phyloP scores from a whole-genome alignment of 2,329 filamentous ascomycete species.

The Metarhizium humberi region DNA sequence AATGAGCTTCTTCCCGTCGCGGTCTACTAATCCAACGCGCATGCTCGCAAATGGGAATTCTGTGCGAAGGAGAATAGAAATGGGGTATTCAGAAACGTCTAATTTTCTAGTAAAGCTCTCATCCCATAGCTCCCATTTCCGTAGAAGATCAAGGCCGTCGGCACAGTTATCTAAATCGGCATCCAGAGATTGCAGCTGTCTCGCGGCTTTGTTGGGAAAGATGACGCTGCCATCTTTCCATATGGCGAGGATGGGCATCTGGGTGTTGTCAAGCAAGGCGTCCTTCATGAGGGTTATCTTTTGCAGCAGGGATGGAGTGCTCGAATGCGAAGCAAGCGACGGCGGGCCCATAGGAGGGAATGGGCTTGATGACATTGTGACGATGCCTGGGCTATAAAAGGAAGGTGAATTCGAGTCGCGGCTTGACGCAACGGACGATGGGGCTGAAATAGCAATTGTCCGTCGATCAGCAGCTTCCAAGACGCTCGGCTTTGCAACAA shows the following conservation, averaged over 20 bases:
- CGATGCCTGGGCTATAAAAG: conserved; percentile 40
- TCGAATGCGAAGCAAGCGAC: conserved; percentile 40
- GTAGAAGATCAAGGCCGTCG: conserved; percentile 47
- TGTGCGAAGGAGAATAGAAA: conserved; percentile 53
- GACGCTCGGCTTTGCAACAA: conserved; percentile 27
- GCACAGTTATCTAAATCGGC: conserved; percentile 28
- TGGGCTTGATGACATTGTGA: conserved; percentile 44
- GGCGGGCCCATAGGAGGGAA: conserved; percentile 63
- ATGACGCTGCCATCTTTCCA: conserved; percentile 71
- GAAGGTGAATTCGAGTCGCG: conserved; percentile 37
- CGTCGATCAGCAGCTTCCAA: conserved; percentile 38
- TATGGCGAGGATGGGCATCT: conserved; percentile 67
- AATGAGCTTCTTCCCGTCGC: conserved; percentile 40
- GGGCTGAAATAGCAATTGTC: conserved; percentile 33
- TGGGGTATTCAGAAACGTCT: conserved; percentile 53
- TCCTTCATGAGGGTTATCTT: conserved; percentile 71
- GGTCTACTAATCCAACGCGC: conserved; percentile 54
- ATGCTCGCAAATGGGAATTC: conserved; percentile 48
- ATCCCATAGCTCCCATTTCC: conserved; percentile 52
- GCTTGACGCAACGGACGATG: conserved; percentile 37
- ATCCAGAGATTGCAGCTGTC: conserved; percentile 37
- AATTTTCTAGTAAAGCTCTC: conserved; percentile 56
- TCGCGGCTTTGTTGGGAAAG: conserved; percentile 61
- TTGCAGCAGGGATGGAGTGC: conserved; percentile 56
- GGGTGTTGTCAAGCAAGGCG: conserved; percentile 64